Percentiles rank a stretch among this genome's conserved stretches.
Conservation (phyloP, 148 eudicot species). For the Oxyria digyna region DNA sequence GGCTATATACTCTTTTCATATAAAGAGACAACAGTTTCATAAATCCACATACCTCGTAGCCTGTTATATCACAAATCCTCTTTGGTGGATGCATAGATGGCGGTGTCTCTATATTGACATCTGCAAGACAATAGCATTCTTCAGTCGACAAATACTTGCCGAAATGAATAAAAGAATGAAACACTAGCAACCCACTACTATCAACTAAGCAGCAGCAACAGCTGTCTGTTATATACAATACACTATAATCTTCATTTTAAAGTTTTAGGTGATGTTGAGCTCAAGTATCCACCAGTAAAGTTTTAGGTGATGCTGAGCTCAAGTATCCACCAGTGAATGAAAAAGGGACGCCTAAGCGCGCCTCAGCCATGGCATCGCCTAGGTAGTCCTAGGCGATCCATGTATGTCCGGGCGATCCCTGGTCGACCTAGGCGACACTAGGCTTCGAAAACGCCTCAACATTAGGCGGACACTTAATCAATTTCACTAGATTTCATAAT, state of each 20-base stretch:
- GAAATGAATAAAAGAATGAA: not conserved
- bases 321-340: no score
- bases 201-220: not conserved
- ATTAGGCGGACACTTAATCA: no score
- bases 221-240: not conserved
- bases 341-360: no score
- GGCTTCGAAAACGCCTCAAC: no score
- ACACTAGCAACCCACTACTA: not conserved
- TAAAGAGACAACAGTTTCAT: not conserved
- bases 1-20: not conserved
- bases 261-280: not conserved
- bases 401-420: no score
- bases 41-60: slow-evolving; percentile 54
- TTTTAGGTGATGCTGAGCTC: not conserved
- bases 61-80: slow-evolving; percentile 86
- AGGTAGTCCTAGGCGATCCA: no score
- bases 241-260: no score
- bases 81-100: slow-evolving; percentile 92
- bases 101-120: slow-evolving; percentile 83
- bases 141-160: not conserved
- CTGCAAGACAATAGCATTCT: slow-evolving; percentile 24
- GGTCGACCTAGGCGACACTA: no score
- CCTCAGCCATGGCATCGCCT: no score
- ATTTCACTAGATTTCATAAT: no score
- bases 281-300: no score